These are phyloP conservation scores for Venturia nashicola DNA, from an alignment of 2,329 filamentous ascomycete species.

Conservation along the genomic window DNA sequence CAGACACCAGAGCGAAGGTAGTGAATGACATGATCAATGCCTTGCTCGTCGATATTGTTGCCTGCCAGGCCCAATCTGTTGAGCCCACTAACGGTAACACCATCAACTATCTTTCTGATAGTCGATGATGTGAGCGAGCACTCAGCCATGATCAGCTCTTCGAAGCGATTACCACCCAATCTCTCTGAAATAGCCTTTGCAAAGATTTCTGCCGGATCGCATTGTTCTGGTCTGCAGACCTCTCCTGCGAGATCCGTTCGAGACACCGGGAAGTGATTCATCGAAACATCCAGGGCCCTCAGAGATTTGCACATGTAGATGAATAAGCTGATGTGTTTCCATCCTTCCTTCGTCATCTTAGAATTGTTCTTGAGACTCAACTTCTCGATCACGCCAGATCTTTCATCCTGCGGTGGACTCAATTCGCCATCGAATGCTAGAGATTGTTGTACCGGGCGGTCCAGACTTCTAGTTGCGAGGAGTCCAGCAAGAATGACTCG, in stretches of 20 bases:
- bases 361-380: conserved; percentile 79
- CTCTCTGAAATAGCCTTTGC: conserved; percentile 66
- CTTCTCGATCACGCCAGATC: conserved; percentile 70
- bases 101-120: conserved; percentile 67
- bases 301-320: conserved; percentile 81
- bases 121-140: conserved; percentile 61
- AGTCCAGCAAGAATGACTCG: conserved; percentile 78
- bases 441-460: conserved; percentile 24
- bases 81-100: conserved; percentile 65
- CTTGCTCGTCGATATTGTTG: conserved; percentile 63
- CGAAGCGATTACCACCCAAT: conserved; percentile 61
- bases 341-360: conserved; percentile 74
- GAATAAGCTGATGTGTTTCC: conserved; percentile 84
- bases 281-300: conserved; percentile 75
- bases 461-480: conserved; percentile 61
- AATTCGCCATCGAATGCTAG: conserved; percentile 20
- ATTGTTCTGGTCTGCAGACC: conserved; percentile 11
- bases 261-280: conserved; percentile 59
- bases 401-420: conserved; percentile 25
- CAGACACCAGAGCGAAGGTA: conserved; percentile 69
- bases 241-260: conserved; percentile 11
- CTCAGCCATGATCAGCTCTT: conserved; percentile 73
- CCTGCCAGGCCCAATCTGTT: conserved; percentile 71
- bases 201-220: conserved; percentile 54
- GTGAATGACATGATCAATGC: conserved; percentile 60